These are phyloP conservation scores for Claviceps sp. DNA, from an alignment of 2,329 filamentous ascomycete genomes.

Conservation along the genomic window DNA sequence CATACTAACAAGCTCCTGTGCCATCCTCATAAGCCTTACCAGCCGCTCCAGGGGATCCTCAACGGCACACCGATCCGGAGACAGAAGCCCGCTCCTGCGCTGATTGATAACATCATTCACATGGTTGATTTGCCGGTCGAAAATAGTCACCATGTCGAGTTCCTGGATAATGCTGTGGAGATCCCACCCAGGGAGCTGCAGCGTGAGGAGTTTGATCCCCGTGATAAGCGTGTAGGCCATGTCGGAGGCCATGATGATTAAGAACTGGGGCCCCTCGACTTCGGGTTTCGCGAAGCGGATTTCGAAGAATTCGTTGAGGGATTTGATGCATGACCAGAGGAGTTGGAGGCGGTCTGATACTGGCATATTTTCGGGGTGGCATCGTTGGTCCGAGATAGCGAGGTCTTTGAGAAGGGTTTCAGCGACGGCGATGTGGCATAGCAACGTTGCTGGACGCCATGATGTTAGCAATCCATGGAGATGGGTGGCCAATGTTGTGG, in stretches of 20 bases:
- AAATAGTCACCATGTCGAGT: slow-evolving; percentile 12
- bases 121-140: slow-evolving; percentile 18
- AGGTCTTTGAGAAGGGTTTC: slow-evolving; percentile 35
- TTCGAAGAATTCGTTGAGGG: slow-evolving; percentile 27
- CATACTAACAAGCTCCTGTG: slow-evolving; percentile 18
- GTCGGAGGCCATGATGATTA: slow-evolving; percentile 32
- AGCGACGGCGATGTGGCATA: slow-evolving; percentile 29
- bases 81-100: slow-evolving; percentile 15
- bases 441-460: slow-evolving; percentile 21
- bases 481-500: neutral
- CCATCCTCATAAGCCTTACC: slow-evolving; percentile 17
- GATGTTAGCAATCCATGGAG: neutral
- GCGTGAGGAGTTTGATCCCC: slow-evolving; percentile 31
- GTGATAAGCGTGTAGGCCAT: slow-evolving; percentile 33
- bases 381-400: slow-evolving; percentile 26
- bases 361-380: slow-evolving; percentile 17
- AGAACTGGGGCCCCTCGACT: slow-evolving; percentile 24
- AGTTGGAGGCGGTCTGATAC: slow-evolving; percentile 28
- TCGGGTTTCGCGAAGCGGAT: slow-evolving; percentile 19
- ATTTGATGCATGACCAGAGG: slow-evolving; percentile 30
- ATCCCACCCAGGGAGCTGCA: slow-evolving; percentile 34
- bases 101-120: slow-evolving; percentile 16
- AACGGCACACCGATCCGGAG: slow-evolving; percentile 4
- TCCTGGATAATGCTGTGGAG: slow-evolving; percentile 21
- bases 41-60: slow-evolving; percentile 22